Evolutionary conservation across 805 yeast genomes (phyloP), one percentile per base, ranked within the genome.

Genomic region (Aciculoconidium aculeatum): DNA sequence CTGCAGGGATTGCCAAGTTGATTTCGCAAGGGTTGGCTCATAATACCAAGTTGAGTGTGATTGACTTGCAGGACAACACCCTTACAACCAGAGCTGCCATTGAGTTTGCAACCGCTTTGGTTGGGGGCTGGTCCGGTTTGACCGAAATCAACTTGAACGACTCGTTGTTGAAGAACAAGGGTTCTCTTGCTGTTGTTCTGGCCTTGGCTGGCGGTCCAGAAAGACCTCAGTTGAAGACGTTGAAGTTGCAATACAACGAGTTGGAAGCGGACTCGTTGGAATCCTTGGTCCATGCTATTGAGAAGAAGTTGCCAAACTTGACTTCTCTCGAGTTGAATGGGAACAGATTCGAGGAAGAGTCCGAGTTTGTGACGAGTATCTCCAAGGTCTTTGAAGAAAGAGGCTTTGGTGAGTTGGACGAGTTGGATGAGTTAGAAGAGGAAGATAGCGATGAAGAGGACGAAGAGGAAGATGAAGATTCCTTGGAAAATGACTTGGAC

Each of bases 11-110:
- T 32, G 72, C 80, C 39, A 77, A 72, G 42, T 70, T 90, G 48
- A 67, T 90, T 42, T 60, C 63, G 11, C 70, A 80, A 30, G 97
- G 96, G 33, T 72, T 92, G 47, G 55, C 71, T 24, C 53, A 66
- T 38, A 77, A 83, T 51, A 63, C 66, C 15, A 60, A 70, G 14
- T 70, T 92, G 45, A 67, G 75, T 43, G 72, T 72, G 21, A 59
- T 92, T 22, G 97, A 92, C 59, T 66, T 92, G 42, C 96, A 92
- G 64, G 99, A 92, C 57, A 92, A 92, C 58, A 92, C 99, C 6
- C 77, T 92, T 54, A 92, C 98, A 7, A 45, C 59, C 14, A 75
- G 80, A 14, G 71, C 90, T 23, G 81, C 92, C 13, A 58, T 63
- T 11, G 69, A 67, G 15, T 43, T 65, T 39, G 61, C 67, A 6